phyloP scores from a whole-genome alignment of 768 basidiomycete genomes.

The Mycena galopus region DNA sequence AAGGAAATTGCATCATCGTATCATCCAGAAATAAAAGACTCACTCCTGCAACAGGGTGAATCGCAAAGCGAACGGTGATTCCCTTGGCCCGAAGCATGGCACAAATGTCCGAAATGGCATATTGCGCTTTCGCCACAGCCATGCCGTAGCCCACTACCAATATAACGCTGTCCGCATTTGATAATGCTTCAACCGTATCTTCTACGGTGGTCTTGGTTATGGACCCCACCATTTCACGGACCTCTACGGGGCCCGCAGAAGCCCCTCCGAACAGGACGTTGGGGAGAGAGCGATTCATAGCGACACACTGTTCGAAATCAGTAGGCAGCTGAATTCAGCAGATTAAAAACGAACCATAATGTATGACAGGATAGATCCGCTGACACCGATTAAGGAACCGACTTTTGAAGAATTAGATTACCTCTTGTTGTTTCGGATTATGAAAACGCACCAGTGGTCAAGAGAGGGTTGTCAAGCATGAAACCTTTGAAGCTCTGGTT shows the following conservation, averaged over 20 bases:
- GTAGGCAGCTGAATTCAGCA: neutral
- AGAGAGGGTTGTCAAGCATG: conserved; percentile 89
- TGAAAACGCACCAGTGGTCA: conserved; percentile 65
- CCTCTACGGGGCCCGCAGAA: conserved; percentile 64
- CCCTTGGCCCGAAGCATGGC: conserved; percentile 78
- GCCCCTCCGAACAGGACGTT: conserved; percentile 95
- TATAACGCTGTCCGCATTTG: conserved; percentile 87
- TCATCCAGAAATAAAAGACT: neutral
- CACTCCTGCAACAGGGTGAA: conserved; percentile 87
- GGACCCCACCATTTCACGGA: conserved; percentile 85
- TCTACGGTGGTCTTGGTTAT: conserved; percentile 85
- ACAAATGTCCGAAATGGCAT: conserved; percentile 82
- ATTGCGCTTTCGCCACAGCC: conserved; percentile 94
- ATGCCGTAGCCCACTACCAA: conserved; percentile 82
- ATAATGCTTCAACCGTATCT: conserved; percentile 82
- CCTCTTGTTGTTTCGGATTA: neutral
- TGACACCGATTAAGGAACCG: conserved; percentile 90
- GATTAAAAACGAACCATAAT: conserved; percentile 77
- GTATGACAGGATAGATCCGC: conserved; percentile 91
- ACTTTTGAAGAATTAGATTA: conserved; percentile 46
- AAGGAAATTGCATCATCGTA: neutral
- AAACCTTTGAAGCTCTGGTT: conserved; percentile 62
- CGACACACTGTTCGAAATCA: conserved; percentile 73
- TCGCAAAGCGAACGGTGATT: conserved; percentile 86
- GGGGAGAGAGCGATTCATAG: conserved; percentile 89